Conservation (phyloP, 768 basidiomycete genomes). For the Amanita molliuscula region DNA sequence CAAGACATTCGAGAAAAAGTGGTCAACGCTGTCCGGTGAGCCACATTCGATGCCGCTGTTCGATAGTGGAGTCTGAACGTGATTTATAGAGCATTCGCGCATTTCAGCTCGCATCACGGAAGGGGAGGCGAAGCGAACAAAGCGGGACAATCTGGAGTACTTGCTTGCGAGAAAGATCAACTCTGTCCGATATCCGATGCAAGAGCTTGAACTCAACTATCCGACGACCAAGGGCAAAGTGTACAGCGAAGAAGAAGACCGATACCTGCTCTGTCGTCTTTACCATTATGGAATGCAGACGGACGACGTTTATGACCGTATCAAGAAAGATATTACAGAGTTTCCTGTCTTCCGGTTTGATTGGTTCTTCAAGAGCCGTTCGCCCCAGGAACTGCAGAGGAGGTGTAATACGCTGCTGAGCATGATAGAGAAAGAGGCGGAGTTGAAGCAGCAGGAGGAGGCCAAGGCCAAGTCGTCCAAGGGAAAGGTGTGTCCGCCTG, state of each 20-base stretch:
- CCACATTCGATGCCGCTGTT: constrained; percentile 1
- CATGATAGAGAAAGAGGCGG: constrained; percentile 93
- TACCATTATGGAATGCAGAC: constrained; percentile 83
- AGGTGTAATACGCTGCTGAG: constrained; percentile 79
- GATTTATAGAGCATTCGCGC: constrained; percentile 56
- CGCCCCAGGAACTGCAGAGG: constrained; percentile 79
- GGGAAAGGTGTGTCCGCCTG: constrained; percentile 58
- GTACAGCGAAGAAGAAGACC: constrained; percentile 94
- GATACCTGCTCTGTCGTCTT: constrained; percentile 86
- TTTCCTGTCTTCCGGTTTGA: constrained; percentile 97
- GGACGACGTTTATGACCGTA: constrained; percentile 88
- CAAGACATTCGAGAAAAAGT: constrained; percentile 79
- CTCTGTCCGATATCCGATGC: constrained; percentile 85
- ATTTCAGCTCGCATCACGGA: constrained; percentile 78
- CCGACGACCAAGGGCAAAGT: constrained; percentile 95
- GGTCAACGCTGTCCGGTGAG: constrained; percentile 74
- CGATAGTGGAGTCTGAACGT: neutral
- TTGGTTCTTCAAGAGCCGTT: constrained; percentile 96
- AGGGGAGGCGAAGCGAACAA: constrained; percentile 85
- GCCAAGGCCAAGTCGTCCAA: constrained; percentile 49
- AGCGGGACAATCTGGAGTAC: constrained; percentile 69
- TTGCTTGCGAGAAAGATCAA: constrained; percentile 77
- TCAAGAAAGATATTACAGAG: constrained; percentile 94
- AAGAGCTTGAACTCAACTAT: constrained; percentile 93
- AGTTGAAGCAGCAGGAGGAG: constrained; percentile 55